These are phyloP conservation scores for Grosmannia clavigera DNA, from an alignment of 2,329 filamentous ascomycete genomes.

Conservation along the genomic window DNA sequence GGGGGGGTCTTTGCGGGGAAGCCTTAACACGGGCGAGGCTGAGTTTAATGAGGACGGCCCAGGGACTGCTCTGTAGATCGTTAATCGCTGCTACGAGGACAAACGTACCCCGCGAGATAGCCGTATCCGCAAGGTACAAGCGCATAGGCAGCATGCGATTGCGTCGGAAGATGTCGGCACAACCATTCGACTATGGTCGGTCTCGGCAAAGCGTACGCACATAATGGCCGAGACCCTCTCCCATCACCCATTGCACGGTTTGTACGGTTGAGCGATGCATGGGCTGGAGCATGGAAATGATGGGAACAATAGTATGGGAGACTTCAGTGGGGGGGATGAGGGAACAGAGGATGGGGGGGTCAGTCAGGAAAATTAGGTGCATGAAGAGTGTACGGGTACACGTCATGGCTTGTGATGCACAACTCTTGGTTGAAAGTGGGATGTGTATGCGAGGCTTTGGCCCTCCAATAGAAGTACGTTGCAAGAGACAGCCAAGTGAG, in stretches of 20 bases:
- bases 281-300: neutral
- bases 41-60: neutral
- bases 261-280: neutral
- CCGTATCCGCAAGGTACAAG: slow-evolving; percentile 1
- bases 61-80: neutral
- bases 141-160: neutral
- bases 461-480: neutral
- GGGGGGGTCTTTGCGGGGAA: neutral
- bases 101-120: neutral
- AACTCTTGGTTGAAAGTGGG: neutral
- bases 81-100: neutral
- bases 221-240: neutral
- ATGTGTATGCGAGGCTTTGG: neutral
- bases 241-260: neutral
- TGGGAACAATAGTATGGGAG: neutral
- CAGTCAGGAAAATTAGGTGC: neutral
- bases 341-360: neutral
- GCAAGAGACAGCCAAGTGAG: neutral
- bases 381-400: neutral
- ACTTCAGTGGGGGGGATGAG: neutral
- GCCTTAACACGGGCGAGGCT: neutral
- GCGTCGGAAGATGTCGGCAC: neutral
- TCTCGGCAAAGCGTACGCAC: neutral
- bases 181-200: neutral
- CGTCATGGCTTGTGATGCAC: neutral